These are phyloP conservation scores for Aspergillus terreus DNA, from an alignment of 2,329 filamentous ascomycete genomes.

Conservation along the genomic window DNA sequence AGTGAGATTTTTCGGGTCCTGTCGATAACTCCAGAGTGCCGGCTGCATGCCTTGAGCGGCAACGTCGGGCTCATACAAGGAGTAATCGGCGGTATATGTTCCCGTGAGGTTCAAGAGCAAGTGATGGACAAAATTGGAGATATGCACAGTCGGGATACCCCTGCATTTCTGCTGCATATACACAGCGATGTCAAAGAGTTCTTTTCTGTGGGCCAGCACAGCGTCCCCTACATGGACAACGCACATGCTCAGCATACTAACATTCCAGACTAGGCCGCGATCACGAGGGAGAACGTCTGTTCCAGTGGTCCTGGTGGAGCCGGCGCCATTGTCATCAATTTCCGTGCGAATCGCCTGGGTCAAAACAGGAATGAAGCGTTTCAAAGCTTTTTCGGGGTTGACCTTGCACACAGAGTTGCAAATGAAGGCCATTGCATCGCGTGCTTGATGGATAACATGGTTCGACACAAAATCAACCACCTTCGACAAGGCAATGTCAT, in stretches of 20 bases:
- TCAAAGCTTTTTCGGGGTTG: slow-evolving; percentile 87
- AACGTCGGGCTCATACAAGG: slow-evolving; percentile 77
- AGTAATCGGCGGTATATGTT: slow-evolving; percentile 87
- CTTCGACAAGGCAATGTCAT: slow-evolving; percentile 87
- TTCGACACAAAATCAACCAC: slow-evolving; percentile 85
- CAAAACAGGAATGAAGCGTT: slow-evolving; percentile 84
- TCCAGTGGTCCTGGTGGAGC: slow-evolving; percentile 88
- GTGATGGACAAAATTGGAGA: slow-evolving; percentile 97
- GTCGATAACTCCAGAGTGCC: slow-evolving; percentile 78
- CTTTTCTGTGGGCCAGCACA: slow-evolving; percentile 81
- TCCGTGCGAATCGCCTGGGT: slow-evolving; percentile 90
- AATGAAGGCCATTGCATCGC: slow-evolving; percentile 98
- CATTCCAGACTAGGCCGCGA: slow-evolving; percentile 89
- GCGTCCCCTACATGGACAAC: slow-evolving; percentile 92
- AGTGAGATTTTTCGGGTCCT: slow-evolving; percentile 69
- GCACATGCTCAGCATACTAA: slow-evolving; percentile 96
- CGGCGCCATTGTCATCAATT: slow-evolving; percentile 94
- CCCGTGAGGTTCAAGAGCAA: slow-evolving; percentile 89
- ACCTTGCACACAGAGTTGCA: slow-evolving; percentile 95
- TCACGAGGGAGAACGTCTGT: slow-evolving; percentile 91
- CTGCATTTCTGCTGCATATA: slow-evolving; percentile 97
- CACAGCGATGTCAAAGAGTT: slow-evolving; percentile 83
- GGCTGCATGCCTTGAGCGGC: slow-evolving; percentile 68
- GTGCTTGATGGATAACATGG: slow-evolving; percentile 93
- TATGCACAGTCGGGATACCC: slow-evolving; percentile 88